Conservation (phyloP, 495 filamentous ascomycete genomes). For the Aspergillus hancockii region DNA sequence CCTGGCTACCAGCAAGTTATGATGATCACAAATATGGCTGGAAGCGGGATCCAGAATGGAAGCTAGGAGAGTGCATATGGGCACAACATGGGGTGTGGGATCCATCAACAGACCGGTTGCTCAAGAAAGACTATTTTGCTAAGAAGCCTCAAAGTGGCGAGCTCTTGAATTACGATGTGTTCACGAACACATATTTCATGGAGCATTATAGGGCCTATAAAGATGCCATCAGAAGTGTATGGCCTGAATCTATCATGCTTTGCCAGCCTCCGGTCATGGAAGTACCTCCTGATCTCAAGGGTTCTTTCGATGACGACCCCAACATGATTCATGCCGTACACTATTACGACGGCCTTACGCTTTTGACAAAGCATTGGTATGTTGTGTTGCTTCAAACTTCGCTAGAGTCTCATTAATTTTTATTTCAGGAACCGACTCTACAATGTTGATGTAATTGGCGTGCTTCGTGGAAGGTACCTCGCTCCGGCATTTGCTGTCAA, state of each 20-base stretch:
- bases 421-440: slow-evolving; percentile 77
- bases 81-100: slow-evolving; percentile 98
- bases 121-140: slow-evolving; percentile 86
- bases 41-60: slow-evolving; percentile 86
- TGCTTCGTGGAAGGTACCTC: slow-evolving; percentile 85
- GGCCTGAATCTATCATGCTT: slow-evolving; percentile 81
- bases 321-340: slow-evolving; percentile 92
- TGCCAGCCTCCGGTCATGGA: slow-evolving; percentile 92
- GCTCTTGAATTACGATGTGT: slow-evolving; percentile 74
- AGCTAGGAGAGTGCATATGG: slow-evolving; percentile 90
- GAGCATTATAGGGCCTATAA: slow-evolving; percentile 76
- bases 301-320: slow-evolving; percentile 82
- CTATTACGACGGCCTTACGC: slow-evolving; percentile 93
- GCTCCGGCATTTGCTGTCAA: slow-evolving; percentile 88
- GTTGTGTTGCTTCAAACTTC: slow-evolving; percentile 8
- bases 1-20: slow-evolving; percentile 78
- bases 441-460: slow-evolving; percentile 94
- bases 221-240: slow-evolving; percentile 70
- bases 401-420: slow-evolving; percentile 11
- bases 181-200: slow-evolving; percentile 89
- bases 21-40: slow-evolving; percentile 89
- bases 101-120: slow-evolving; percentile 69
- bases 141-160: slow-evolving; percentile 71
- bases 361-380: slow-evolving; percentile 96
- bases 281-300: slow-evolving; percentile 85